Evolutionary conservation across 2,329 filamentous ascomycete genomes (phyloP).

Genomic region (Lachnellula suecica): DNA sequence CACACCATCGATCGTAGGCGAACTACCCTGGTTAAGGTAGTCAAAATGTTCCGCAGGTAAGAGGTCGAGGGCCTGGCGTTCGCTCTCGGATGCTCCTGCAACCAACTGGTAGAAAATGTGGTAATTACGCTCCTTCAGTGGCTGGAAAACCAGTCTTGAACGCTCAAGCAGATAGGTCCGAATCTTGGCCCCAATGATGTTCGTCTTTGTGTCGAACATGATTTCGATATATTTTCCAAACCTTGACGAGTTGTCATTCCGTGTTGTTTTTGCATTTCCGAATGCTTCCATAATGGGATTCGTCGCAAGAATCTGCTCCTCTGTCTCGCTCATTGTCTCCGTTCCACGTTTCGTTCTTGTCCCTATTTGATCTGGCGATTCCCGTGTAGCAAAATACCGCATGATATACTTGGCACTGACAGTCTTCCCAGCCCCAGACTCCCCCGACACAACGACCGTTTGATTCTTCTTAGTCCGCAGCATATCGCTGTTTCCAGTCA

Average conservation of each 20-base stretch:
- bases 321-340: constrained; percentile 91
- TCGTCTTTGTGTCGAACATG: constrained; percentile 93
- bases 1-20: constrained; percentile 87
- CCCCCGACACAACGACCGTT: constrained; percentile 97
- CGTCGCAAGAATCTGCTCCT: constrained; percentile 96
- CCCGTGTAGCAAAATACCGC: constrained; percentile 98
- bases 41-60: constrained; percentile 87
- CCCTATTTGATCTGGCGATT: constrained; percentile 84
- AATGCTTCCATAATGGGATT: constrained; percentile 99
- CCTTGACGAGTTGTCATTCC: constrained; percentile 98
- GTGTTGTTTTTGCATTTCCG: constrained; percentile 98
- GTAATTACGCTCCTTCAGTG: constrained; percentile 96
- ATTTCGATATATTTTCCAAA: constrained; percentile 99
- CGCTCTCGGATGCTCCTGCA: constrained; percentile 81
- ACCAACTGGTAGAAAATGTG: constrained; percentile 99
- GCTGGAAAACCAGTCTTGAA: constrained; percentile 94
- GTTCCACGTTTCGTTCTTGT: constrained; percentile 72
- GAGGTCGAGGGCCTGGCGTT: constrained; percentile 77
- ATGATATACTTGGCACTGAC: constrained; percentile 99
- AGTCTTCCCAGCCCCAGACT: constrained; percentile 98
- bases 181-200: constrained; percentile 97
- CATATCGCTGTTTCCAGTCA: constrained; percentile 76
- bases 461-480: constrained; percentile 93
- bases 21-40: constrained; percentile 93
- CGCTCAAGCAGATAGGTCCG: constrained; percentile 93